phyloP scores from a whole-genome alignment of 495 filamentous ascomycete genomes.

The Hypoxylon lenormandii region DNA sequence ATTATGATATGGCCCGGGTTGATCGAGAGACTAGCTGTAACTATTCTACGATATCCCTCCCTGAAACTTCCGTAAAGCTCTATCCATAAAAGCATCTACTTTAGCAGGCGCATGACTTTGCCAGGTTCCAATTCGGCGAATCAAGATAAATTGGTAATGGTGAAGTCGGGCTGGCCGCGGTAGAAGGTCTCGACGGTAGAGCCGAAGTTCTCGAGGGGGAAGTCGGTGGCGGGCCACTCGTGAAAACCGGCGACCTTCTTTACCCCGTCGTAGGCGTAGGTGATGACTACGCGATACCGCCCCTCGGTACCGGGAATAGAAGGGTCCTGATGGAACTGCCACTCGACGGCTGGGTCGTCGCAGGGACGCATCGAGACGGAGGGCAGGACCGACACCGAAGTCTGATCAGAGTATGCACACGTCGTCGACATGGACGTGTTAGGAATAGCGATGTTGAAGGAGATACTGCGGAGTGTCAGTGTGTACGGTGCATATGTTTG shows the following conservation, averaged over 20 bases:
- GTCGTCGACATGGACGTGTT: slow-evolving; percentile 23
- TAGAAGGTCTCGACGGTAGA: slow-evolving; percentile 37
- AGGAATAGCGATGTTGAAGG: slow-evolving; percentile 39
- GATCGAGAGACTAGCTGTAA: not conserved
- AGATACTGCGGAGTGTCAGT: slow-evolving; percentile 35
- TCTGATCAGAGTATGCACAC: slow-evolving; percentile 41
- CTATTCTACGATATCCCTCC: not conserved
- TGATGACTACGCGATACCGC: slow-evolving; percentile 39
- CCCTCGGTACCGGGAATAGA: slow-evolving; percentile 39
- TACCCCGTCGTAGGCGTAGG: slow-evolving; percentile 35
- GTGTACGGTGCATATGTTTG: not conserved
- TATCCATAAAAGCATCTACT: not conserved
- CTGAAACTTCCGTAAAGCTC: not conserved
- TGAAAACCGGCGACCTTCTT: slow-evolving; percentile 34
- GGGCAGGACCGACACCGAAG: slow-evolving; percentile 35
- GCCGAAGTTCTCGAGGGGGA: slow-evolving; percentile 30
- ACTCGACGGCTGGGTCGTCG: slow-evolving; percentile 38
- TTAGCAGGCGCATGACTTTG: not conserved
- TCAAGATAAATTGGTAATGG: slow-evolving; percentile 25
- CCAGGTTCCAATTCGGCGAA: not conserved
- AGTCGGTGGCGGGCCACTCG: slow-evolving; percentile 45
- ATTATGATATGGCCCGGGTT: not conserved
- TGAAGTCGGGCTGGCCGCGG: slow-evolving; percentile 37
- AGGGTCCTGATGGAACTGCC: slow-evolving; percentile 49
- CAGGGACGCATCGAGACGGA: slow-evolving; percentile 28